These are phyloP conservation scores for Prunus salicina DNA, from an alignment of 306 rosid species.

Conservation along the genomic window DNA sequence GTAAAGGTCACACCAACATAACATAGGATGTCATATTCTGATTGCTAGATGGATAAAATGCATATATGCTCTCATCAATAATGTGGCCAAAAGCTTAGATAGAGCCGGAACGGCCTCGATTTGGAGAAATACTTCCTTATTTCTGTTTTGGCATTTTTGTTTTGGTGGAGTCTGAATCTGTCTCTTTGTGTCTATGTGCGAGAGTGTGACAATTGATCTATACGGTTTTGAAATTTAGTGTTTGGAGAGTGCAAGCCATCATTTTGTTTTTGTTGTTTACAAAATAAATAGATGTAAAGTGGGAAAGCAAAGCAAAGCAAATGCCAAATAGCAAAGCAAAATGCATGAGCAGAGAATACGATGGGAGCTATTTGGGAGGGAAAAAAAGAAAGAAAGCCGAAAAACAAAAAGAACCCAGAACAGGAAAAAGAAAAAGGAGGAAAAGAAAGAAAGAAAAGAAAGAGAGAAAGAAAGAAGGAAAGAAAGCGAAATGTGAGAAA, in stretches of 20 bases:
- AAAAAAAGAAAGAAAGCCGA: slow-evolving; percentile 42
- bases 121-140: not conserved
- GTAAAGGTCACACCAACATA: not conserved
- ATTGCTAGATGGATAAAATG: not conserved
- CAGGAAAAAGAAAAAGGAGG: slow-evolving; percentile 63
- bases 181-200: not conserved
- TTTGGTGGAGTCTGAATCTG: not conserved
- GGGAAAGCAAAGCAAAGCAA: slow-evolving; percentile 2
- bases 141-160: not conserved
- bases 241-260: not conserved
- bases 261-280: not conserved
- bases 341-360: not conserved
- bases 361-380: slow-evolving; percentile 31
- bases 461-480: slow-evolving; percentile 12
- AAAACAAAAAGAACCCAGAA: slow-evolving; percentile 61
- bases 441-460: slow-evolving; percentile 37
- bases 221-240: not conserved
- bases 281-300: slow-evolving; percentile 9
- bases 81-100: not conserved
- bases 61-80: not conserved
- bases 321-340: slow-evolving; percentile 4
- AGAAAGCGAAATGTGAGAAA: slow-evolving; percentile 25
- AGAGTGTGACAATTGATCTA: not conserved
- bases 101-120: not conserved
- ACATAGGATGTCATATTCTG: slow-evolving; percentile 7